Evolutionary conservation across 768 basidiomycete genomes (phyloP), one percentile per base, ranked within the genome.

Genomic region (Calocybe cyanea): DNA sequence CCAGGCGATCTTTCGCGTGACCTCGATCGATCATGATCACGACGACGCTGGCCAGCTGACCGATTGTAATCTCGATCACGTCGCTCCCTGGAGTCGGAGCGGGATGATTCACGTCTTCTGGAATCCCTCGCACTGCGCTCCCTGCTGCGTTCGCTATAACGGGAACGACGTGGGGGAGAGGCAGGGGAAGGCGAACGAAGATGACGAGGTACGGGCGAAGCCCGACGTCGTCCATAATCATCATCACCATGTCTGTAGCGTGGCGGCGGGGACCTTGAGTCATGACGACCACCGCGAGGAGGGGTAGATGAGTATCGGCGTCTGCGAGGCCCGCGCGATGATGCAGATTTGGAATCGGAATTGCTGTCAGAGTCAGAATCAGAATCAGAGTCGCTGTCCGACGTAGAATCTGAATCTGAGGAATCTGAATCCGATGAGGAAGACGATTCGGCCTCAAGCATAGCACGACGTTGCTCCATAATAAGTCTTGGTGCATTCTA

Each of bases 401-500:
- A 65, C n/a, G 62, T 61, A 1, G 66, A 65, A 23, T 60, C 64
- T 0, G 70, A 67, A 15, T 73, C 70, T 0, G 75, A 71, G 33
- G 68, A 70, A 11, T 58, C 57, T n/a, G 66, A 64, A 32, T 63
- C 62, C 7, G 72, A 66, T 31, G 57, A 57, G 28, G 59, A 61
- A 30, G 8, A 65, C 46, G 72, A 65, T 52, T 79, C 75, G 17
- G 81, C 87, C 60, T 87, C 88, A 19, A 92, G 74, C 76, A 89
- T 83, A 2, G 88, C 89, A 25, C 89, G 86, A 28, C 92, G 84
- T 66, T 95, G 92, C 59, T 93, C 93, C 84, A 96, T 87, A 58
- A 97, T 92, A 36, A 96, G 66, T 36, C 81, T 79, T 2, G 95
- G 95, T 1, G 92, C 93, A 56, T 94, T 94, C 92, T 92, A 56